Conservation (phyloP, 805 yeast species). For the Sungouiella blattae region DNA sequence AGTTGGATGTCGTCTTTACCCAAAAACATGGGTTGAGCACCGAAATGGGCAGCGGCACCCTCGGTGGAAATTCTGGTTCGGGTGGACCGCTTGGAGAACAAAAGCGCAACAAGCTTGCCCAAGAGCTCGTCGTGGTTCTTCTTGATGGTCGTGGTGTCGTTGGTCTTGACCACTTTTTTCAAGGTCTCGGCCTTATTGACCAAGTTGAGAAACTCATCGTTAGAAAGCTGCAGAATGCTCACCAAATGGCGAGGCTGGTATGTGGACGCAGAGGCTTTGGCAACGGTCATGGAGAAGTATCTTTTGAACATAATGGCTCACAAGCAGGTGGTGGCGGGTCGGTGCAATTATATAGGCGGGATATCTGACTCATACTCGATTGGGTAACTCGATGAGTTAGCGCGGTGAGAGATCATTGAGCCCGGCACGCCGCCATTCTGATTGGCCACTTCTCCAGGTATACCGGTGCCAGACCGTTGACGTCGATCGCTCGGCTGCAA, state of each 20-base stretch:
- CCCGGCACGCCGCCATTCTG: constrained; percentile 8
- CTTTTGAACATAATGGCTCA: constrained; percentile 12
- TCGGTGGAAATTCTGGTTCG: constrained; percentile 92
- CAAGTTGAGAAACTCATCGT: constrained; percentile 65
- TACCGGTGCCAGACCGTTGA: no score
- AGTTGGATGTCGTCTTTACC: constrained; percentile 96
- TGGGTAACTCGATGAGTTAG: constrained; percentile 10
- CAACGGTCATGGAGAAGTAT: constrained; percentile 7
- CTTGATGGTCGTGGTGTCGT: constrained; percentile 34
- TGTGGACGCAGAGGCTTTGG: constrained; percentile 2
- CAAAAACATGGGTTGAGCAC: constrained; percentile 94
- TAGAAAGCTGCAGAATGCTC: constrained; percentile 73
- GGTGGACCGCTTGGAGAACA: constrained; percentile 90
- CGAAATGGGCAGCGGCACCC: constrained; percentile 89
- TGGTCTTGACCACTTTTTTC: constrained; percentile 59
- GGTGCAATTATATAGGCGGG: neutral
- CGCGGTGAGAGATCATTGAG: constrained; percentile 18
- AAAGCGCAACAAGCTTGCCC: constrained; percentile 79
- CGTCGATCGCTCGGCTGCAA: no score
- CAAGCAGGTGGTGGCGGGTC: neutral
- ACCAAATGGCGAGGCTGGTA: constrained; percentile 63
- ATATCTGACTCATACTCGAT: constrained; percentile 15
- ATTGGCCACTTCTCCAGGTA: neutral
- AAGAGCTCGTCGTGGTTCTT: constrained; percentile 50
- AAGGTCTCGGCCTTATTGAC: constrained; percentile 70